Evolutionary conservation across 306 rosid species (phyloP).

Genomic region (Vigna angularis): DNA sequence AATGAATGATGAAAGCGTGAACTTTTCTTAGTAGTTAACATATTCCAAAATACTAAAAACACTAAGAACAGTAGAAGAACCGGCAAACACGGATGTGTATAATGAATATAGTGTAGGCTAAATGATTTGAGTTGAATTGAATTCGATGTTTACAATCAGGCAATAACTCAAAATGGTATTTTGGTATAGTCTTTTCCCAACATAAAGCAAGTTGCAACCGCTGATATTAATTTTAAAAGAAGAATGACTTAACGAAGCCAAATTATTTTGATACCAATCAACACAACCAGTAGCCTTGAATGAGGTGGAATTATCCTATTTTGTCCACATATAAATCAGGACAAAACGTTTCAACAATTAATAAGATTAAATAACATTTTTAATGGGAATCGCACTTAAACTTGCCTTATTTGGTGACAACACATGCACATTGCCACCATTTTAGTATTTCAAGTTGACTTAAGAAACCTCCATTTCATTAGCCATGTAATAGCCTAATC

Average conservation of each 20-base stretch:
- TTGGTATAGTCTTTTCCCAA: not conserved
- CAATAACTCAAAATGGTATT: not conserved
- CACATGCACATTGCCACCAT: slow-evolving; percentile 48
- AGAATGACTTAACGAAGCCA: not conserved
- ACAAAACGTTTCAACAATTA: slow-evolving; percentile 39
- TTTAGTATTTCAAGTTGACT: slow-evolving; percentile 41
- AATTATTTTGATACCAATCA: not conserved
- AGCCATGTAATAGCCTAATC: slow-evolving; percentile 11
- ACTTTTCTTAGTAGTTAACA: not conserved
- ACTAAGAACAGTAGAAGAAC: not conserved
- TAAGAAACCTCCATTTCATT: not conserved
- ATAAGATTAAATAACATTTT: slow-evolving; percentile 33
- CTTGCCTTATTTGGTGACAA: slow-evolving; percentile 55
- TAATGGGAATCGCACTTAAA: slow-evolving; percentile 58
- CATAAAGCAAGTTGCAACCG: not conserved
- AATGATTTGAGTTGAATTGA: slow-evolving; percentile 10
- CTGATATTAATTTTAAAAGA: slow-evolving; percentile 1
- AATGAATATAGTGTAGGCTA: not conserved
- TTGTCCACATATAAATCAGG: slow-evolving; percentile 32
- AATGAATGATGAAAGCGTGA: slow-evolving; percentile 25
- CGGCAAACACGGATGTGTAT: not conserved
- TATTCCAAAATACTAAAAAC: not conserved
- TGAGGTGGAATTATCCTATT: slow-evolving; percentile 51
- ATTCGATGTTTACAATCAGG: not conserved
- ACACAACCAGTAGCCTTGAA: slow-evolving; percentile 22